Conservation (phyloP, 371 early-diverging fungal species). For the Lichtheimia hyalospora region DNA sequence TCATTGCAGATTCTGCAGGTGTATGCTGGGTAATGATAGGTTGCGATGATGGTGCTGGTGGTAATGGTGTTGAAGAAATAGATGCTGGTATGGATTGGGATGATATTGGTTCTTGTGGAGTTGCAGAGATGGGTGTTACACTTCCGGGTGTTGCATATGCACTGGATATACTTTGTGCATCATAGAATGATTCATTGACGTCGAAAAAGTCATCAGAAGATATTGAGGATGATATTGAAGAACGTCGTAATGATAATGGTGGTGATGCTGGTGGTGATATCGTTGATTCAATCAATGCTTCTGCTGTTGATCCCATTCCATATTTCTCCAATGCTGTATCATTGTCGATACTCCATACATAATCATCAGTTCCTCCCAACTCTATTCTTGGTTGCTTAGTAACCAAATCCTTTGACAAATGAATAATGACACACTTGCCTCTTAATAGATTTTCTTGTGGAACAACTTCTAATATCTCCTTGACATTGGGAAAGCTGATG, state of each 20-base stretch:
- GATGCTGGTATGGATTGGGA: constrained; percentile 2
- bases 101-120: neutral
- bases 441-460: constrained; percentile 21
- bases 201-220: constrained; percentile 39
- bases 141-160: constrained; percentile 11
- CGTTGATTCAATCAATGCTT: neutral
- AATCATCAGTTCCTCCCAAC: constrained; percentile 33
- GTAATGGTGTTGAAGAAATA: neutral
- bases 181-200: constrained; percentile 19
- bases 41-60: neutral
- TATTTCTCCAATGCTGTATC: constrained; percentile 34
- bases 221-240: constrained; percentile 11
- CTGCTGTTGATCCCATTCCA: constrained; percentile 18
- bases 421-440: constrained; percentile 12
- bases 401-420: neutral
- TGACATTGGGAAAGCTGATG: constrained; percentile 29
- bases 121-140: neutral
- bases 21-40: too few species aligned
- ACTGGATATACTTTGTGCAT: neutral
- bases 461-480: constrained; percentile 27
- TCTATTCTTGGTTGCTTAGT: constrained; percentile 12
- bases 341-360: constrained; percentile 31
- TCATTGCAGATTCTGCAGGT: neutral
- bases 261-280: constrained; percentile 11
- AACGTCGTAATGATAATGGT: neutral